Conservation (phyloP, 2,329 filamentous ascomycete genomes). For the Apiospora sp. region DNA sequence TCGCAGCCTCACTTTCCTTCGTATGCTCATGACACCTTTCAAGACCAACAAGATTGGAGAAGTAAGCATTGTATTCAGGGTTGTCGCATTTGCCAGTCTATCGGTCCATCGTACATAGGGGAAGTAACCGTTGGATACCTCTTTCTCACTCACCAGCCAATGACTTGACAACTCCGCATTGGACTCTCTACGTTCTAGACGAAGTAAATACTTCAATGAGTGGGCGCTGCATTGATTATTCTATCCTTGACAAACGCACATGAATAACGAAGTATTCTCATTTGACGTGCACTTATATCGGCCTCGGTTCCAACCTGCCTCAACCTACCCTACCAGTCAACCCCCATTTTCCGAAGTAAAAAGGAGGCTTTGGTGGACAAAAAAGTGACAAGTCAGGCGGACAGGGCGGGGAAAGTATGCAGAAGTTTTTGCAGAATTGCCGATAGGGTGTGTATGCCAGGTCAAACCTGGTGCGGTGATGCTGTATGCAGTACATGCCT, state of each 20-base stretch:
- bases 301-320: background rate
- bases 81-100: background rate
- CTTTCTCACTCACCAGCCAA: background rate
- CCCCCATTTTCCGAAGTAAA: background rate
- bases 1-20: background rate
- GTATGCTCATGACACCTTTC: background rate
- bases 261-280: too few species aligned
- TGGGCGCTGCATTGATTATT: background rate
- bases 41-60: background rate
- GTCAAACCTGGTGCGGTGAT: background rate
- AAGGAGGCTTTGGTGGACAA: background rate
- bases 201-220: background rate
- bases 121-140: background rate
- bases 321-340: background rate
- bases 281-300: background rate
- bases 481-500: background rate
- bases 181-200: background rate
- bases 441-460: slow-evolving; percentile 4
- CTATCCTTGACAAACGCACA: background rate
- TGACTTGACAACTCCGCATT: background rate
- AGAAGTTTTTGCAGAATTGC: background rate
- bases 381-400: slow-evolving; percentile 4
- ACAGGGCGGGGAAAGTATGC: slow-evolving; percentile 4
- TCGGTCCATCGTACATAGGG: background rate
- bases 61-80: background rate